Conservation (phyloP, 1,139 yeast genomes). For the Yamadazyma pseudoaaseri region DNA sequence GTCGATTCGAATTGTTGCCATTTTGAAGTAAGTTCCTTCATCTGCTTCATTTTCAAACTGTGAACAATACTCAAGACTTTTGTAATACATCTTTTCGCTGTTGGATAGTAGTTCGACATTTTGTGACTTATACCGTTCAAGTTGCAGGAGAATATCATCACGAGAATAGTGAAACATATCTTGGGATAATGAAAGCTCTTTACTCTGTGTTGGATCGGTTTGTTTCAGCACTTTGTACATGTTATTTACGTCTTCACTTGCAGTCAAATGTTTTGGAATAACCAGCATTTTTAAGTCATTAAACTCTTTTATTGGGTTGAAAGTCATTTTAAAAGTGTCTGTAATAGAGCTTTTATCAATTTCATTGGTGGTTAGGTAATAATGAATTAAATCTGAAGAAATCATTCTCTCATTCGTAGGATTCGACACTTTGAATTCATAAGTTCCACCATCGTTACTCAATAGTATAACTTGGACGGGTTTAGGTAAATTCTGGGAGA, state of each 20-base stretch:
- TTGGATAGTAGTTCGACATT: conserved; percentile 12
- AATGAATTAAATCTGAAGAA: conserved; percentile 21
- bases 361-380: conserved; percentile 16
- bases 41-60: conserved; percentile 16
- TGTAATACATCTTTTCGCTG: conserved; percentile 23
- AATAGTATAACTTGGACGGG: conserved; percentile 32
- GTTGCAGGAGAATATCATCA: conserved; percentile 18
- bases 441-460: conserved; percentile 26
- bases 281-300: conserved; percentile 18
- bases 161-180: conserved; percentile 23
- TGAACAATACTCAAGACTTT: conserved; percentile 23
- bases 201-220: conserved; percentile 15
- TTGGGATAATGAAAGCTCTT: conserved; percentile 18
- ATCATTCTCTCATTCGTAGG: conserved; percentile 20
- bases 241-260: conserved; percentile 22
- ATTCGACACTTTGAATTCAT: conserved; percentile 29
- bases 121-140: conserved; percentile 17
- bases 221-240: conserved; percentile 21
- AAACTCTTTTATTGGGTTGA: conserved; percentile 23
- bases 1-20: conserved; percentile 28
- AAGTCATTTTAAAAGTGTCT: conserved; percentile 13
- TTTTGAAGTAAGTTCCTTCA: conserved; percentile 33
- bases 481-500: conserved; percentile 26
- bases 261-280: conserved; percentile 19
- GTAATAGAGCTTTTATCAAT: conserved; percentile 11